Percentiles rank a stretch among this genome's conserved stretches.
Evolutionary conservation across 768 basidiomycete species (phyloP).

Genomic region (Kwoniella mangroviensis): DNA sequence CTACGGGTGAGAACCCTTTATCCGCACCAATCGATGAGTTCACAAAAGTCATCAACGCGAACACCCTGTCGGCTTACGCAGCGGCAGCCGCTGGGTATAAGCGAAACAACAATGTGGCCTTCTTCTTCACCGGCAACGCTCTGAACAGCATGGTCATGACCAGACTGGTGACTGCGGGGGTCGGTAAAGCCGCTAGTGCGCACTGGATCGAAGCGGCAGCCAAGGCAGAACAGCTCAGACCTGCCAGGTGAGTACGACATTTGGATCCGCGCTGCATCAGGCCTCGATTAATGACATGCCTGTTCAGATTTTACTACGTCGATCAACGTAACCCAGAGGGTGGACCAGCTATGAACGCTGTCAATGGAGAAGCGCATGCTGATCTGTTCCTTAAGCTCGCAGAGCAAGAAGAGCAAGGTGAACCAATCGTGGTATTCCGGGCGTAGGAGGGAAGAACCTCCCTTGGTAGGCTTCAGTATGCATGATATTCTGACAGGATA

Average conservation of each 20-base stretch:
- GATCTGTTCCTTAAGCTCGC: constrained; percentile 10
- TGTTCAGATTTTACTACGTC: constrained; percentile 6
- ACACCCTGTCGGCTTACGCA: constrained; percentile 4
- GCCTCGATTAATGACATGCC: not conserved
- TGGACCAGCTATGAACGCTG: not conserved
- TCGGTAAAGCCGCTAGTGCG: constrained; percentile 1
- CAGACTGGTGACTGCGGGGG: not conserved
- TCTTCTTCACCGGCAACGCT: constrained; percentile 14
- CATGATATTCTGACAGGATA: too few species aligned
- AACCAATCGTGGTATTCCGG: constrained; percentile 7
- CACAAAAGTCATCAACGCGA: not conserved
- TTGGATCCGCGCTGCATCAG: not conserved
- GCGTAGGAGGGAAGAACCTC: not conserved
- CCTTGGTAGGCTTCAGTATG: too few species aligned
- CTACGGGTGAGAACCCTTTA: not conserved
- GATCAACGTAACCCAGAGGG: constrained; percentile 8
- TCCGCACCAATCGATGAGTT: not conserved
- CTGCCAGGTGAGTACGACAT: constrained; percentile 9
- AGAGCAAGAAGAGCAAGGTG: constrained; percentile 12
- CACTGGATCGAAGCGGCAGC: constrained; percentile 9
- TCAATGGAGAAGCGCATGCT: constrained; percentile 14
- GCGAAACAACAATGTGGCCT: constrained; percentile 1
- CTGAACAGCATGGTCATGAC: constrained; percentile 1
- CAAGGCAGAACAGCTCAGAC: constrained; percentile 6
- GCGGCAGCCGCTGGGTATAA: not conserved